Evolutionary conservation across 2,329 filamentous ascomycete species (phyloP).

Genomic region (Sordariomycetes sp.): DNA sequence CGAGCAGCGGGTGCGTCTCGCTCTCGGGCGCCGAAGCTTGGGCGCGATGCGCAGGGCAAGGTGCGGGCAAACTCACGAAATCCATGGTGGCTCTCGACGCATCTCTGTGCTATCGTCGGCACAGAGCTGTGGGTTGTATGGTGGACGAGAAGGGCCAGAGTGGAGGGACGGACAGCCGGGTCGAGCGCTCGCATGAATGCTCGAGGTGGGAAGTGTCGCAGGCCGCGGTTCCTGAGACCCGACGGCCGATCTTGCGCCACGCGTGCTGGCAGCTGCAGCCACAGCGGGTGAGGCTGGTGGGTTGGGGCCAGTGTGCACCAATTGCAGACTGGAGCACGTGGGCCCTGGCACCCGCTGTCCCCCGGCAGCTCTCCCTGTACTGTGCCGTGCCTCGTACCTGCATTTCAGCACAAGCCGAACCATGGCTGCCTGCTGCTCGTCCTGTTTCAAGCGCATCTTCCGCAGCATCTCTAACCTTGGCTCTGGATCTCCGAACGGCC

Average conservation of each 20-base stretch:
- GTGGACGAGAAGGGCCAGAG: background rate
- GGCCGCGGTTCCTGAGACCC: background rate
- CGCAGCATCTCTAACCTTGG: no score
- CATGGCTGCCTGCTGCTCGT: no score
- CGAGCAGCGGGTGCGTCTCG: background rate
- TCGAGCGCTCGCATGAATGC: background rate
- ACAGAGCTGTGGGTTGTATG: background rate
- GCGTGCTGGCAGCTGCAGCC: background rate
- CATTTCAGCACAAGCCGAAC: no score
- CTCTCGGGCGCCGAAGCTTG: no score
- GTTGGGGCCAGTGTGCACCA: no score
- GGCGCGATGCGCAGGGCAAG: no score
- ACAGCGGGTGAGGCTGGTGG: background rate
- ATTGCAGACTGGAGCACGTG: no score
- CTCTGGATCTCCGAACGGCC: background rate
- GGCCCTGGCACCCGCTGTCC: no score
- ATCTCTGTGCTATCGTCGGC: constrained; percentile 23
- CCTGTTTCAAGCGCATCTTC: no score
- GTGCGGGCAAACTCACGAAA: constrained; percentile 39
- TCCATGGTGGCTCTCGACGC: constrained; percentile 40
- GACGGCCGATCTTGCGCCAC: background rate
- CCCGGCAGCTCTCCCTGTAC: no score
- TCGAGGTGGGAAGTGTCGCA: background rate
- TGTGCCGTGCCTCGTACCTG: no score
- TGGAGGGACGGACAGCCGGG: background rate